Conservation (phyloP, 495 filamentous ascomycete species). For the Glonium stellatum region DNA sequence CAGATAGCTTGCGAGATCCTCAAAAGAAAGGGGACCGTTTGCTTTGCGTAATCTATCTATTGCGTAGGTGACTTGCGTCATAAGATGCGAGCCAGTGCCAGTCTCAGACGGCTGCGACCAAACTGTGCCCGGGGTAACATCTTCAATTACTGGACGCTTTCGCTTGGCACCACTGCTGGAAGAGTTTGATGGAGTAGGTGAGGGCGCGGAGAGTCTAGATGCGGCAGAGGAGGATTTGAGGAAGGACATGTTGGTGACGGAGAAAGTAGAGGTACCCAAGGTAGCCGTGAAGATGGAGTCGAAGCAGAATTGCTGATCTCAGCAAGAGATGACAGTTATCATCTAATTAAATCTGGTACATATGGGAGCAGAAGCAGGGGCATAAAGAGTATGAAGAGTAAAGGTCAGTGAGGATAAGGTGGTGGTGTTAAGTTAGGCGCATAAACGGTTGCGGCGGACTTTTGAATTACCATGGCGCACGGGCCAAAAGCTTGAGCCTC, state of each 20-base stretch:
- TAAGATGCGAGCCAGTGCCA: conserved; percentile 68
- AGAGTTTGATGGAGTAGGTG: conserved; percentile 25
- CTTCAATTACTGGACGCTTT: conserved; percentile 47
- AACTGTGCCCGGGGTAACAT: conserved; percentile 43
- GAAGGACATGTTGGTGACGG: conserved; percentile 25
- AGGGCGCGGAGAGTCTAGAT: conserved; percentile 22
- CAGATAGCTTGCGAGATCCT: conserved; percentile 70
- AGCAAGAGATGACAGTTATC: no score
- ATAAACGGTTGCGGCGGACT: no score
- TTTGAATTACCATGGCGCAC: no score
- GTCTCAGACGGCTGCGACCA: conserved; percentile 75
- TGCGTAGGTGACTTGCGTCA: conserved; percentile 77
- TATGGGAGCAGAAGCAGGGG: no score
- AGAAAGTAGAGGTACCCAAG: conserved; percentile 1
- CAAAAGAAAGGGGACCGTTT: conserved; percentile 54
- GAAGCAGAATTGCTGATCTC: background rate
- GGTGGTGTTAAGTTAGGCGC: no score
- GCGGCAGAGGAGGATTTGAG: conserved; percentile 29
- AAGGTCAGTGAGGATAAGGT: no score
- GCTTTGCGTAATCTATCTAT: conserved; percentile 79
- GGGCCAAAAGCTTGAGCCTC: no score
- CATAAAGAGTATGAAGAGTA: no score
- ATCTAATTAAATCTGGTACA: no score
- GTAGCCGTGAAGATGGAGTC: background rate
- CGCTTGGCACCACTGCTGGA: conserved; percentile 42